phyloP scores from a whole-genome alignment of 2,329 filamentous ascomycete species.

The Drechmeria coniospora region DNA sequence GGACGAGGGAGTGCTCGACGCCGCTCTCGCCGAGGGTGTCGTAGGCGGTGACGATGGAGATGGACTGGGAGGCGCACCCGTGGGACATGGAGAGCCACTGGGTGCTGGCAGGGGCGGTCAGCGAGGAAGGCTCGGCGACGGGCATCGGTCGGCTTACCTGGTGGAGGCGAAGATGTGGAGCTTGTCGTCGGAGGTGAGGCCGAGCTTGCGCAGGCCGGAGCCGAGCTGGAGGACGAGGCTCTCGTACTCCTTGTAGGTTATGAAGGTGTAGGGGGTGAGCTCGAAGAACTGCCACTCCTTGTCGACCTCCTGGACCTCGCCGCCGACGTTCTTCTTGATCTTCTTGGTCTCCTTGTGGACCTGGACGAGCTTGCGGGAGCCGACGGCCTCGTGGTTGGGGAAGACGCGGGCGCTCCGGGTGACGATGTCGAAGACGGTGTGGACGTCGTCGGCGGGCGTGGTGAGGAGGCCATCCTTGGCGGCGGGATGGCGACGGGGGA shows the following conservation, averaged over 20 bases:
- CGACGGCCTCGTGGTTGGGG: constrained; percentile 49
- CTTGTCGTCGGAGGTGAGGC: constrained; percentile 49
- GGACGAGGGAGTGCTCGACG: constrained; percentile 69
- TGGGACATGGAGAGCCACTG: constrained; percentile 79
- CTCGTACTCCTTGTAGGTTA: constrained; percentile 69
- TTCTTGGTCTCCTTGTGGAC: constrained; percentile 77
- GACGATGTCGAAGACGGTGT: constrained; percentile 68
- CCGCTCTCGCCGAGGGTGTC: constrained; percentile 79
- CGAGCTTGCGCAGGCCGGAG: constrained; percentile 58
- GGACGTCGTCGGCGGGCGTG: constrained; percentile 51
- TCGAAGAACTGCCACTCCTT: constrained; percentile 90
- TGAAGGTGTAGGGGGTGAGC: constrained; percentile 60
- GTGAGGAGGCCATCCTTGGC: constrained; percentile 56
- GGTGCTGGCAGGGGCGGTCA: constrained; percentile 41
- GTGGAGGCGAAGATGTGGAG: constrained; percentile 78
- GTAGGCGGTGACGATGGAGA: constrained; percentile 88
- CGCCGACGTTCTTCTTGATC: constrained; percentile 76
- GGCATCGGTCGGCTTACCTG: constrained; percentile 31
- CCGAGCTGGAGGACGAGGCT: constrained; percentile 53
- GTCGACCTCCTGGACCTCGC: constrained; percentile 62
- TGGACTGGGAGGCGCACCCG: constrained; percentile 63
- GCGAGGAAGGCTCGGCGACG: neutral
- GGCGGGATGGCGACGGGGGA: constrained; percentile 59
- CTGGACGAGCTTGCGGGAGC: constrained; percentile 57
- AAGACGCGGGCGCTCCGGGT: constrained; percentile 49